A percentile compares a stretch with the other conserved stretches of the same genome.
phyloP scores from a whole-genome alignment of 1,284 basidiomycete species.

The Apiotrichum montevideense region DNA sequence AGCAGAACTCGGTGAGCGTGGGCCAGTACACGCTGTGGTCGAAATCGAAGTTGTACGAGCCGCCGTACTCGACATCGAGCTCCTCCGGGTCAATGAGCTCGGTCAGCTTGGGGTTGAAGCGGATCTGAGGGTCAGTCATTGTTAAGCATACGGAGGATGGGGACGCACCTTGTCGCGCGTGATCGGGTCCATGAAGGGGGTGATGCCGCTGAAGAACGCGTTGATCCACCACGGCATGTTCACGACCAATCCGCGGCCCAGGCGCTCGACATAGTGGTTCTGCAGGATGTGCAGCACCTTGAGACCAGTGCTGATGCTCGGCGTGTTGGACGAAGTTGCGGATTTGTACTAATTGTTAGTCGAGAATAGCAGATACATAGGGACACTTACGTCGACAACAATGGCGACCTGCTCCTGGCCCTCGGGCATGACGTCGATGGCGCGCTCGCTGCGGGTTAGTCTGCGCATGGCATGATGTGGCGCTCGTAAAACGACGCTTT shows the following conservation, averaged over 20 bases:
- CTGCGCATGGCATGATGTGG: no score
- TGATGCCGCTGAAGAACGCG: conserved; percentile 81
- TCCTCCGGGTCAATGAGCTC: conserved; percentile 70
- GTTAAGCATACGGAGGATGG: no score
- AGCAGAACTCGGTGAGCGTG: conserved; percentile 57
- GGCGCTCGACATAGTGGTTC: conserved; percentile 77
- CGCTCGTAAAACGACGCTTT: neutral
- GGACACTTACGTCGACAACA: conserved; percentile 58
- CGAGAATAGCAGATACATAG: neutral
- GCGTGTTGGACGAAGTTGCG: conserved; percentile 70
- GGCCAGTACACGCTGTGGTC: conserved; percentile 72
- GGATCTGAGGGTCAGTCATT: conserved; percentile 54
- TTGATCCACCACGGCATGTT: conserved; percentile 72
- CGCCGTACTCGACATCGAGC: conserved; percentile 76
- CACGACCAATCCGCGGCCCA: conserved; percentile 76
- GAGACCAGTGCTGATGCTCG: conserved; percentile 67
- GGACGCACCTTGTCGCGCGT: conserved; percentile 73
- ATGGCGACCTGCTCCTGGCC: conserved; percentile 74
- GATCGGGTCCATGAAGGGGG: conserved; percentile 82
- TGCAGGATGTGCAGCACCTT: conserved; percentile 80
- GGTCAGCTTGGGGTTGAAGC: conserved; percentile 74
- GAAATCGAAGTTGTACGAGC: conserved; percentile 69
- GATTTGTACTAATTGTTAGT: neutral
- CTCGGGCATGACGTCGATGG: conserved; percentile 75
- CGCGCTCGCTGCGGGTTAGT: conserved; percentile 59